phyloP scores from a whole-genome alignment of 2,329 filamentous ascomycete genomes.

The Penicillium sp. region DNA sequence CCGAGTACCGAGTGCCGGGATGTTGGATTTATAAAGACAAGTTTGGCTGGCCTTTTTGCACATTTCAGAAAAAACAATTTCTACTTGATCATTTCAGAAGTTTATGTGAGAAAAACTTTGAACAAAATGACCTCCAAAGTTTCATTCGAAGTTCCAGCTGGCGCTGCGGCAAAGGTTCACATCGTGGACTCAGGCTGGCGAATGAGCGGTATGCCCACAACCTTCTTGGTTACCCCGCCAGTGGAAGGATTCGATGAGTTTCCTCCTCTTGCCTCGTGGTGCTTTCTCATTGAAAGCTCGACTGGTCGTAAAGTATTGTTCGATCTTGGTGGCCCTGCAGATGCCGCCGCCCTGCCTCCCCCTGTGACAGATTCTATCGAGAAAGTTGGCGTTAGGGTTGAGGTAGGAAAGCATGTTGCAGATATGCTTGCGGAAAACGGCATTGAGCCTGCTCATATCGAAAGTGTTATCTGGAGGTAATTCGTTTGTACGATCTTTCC shows the following conservation, averaged over 20 bases:
- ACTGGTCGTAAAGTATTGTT: constrained; percentile 42
- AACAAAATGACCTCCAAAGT: neutral
- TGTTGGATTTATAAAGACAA: neutral
- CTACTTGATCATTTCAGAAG: no score
- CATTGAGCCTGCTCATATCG: constrained; percentile 29
- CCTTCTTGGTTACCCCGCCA: neutral
- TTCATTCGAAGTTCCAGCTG: neutral
- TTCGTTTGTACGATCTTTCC: constrained; percentile 11
- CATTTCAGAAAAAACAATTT: neutral
- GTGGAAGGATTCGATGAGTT: neutral
- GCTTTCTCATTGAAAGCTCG: constrained; percentile 24
- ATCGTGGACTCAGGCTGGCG: constrained; percentile 6
- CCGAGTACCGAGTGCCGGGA: constrained; percentile 2
- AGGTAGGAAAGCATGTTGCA: constrained; percentile 23
- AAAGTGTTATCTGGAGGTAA: constrained; percentile 28
- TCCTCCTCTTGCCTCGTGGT: constrained; percentile 14
- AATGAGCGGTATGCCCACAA: neutral
- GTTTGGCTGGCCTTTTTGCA: neutral
- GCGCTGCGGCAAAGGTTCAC: neutral
- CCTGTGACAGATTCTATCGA: neutral
- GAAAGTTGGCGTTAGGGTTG: neutral
- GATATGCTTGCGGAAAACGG: constrained; percentile 39
- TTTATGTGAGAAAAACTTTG: neutral
- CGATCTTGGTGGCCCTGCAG: constrained; percentile 46
- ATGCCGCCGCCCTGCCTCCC: constrained; percentile 40